phyloP scores from a whole-genome alignment of 805 yeast species.

The Saccharomycopsis fodiens region DNA sequence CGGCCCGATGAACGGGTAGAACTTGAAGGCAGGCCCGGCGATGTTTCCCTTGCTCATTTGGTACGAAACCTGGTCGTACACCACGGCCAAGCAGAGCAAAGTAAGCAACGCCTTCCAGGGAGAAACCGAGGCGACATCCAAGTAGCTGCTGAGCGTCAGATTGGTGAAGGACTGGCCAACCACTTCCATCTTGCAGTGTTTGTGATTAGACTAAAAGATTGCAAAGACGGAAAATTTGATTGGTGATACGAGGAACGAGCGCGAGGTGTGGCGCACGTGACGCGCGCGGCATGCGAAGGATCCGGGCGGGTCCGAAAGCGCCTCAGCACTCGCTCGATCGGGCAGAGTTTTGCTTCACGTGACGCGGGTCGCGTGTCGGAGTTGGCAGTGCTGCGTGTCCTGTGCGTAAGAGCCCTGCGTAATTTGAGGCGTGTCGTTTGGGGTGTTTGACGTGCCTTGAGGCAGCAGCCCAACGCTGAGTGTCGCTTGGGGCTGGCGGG shows the following conservation, averaged over 20 bases:
- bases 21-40: slow-evolving; percentile 81
- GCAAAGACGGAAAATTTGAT: neutral
- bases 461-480: too few relatives aligned
- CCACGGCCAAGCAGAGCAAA: slow-evolving; percentile 38
- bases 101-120: slow-evolving; percentile 50
- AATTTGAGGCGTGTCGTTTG: too few relatives aligned
- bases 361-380: too few relatives aligned
- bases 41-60: slow-evolving; percentile 76
- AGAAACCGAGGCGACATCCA: slow-evolving; percentile 26
- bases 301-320: too few relatives aligned
- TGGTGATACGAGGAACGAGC: neutral
- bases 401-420: too few relatives aligned
- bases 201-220: too few relatives aligned
- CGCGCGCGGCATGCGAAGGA: too few relatives aligned
- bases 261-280: neutral
- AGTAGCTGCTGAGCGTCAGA: neutral
- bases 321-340: too few relatives aligned
- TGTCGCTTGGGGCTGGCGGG: too few relatives aligned
- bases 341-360: too few relatives aligned
- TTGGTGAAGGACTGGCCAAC: neutral
- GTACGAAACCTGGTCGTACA: slow-evolving; percentile 74
- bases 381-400: too few relatives aligned
- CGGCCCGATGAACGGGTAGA: slow-evolving; percentile 96
- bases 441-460: too few relatives aligned
- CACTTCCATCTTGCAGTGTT: neutral